Conservation (phyloP, 306 rosid species). For the Ammopiptanthus mongolicus region DNA sequence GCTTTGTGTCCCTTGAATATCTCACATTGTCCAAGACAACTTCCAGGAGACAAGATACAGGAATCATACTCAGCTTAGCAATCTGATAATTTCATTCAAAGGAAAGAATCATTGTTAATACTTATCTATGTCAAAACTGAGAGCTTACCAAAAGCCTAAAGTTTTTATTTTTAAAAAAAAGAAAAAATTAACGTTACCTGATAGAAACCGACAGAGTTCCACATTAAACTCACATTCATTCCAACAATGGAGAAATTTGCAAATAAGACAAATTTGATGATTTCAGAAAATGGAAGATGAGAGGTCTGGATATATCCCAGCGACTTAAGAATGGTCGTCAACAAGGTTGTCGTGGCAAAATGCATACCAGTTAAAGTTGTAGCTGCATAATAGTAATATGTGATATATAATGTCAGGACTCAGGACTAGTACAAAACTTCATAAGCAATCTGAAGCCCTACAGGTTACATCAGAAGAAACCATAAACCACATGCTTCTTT, state of each 20-base stretch:
- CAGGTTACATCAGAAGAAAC: slow-evolving; percentile 16
- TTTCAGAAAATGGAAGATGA: slow-evolving; percentile 64
- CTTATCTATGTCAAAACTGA: neutral
- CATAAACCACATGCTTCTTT: slow-evolving; percentile 7
- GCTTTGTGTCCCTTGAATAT: slow-evolving; percentile 80
- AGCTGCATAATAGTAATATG: slow-evolving; percentile 50
- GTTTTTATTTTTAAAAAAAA: neutral
- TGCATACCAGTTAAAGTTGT: slow-evolving; percentile 83
- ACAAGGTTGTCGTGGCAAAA: slow-evolving; percentile 70
- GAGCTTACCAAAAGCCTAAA: neutral
- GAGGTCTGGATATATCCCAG: slow-evolving; percentile 69
- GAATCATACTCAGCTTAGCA: slow-evolving; percentile 86
- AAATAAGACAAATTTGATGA: slow-evolving; percentile 67
- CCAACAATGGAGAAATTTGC: slow-evolving; percentile 88
- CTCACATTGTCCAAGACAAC: slow-evolving; percentile 67
- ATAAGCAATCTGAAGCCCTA: slow-evolving; percentile 9
- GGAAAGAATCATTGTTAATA: slow-evolving; percentile 11
- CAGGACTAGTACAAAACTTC: neutral
- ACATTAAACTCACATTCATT: slow-evolving; percentile 90
- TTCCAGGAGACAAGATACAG: slow-evolving; percentile 78
- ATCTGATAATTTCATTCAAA: slow-evolving; percentile 48
- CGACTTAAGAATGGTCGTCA: slow-evolving; percentile 57
- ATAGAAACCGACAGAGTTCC: slow-evolving; percentile 91
- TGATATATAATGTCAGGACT: slow-evolving; percentile 22
- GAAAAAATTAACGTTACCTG: slow-evolving; percentile 50